A percentile compares a stretch with the other conserved stretches of the same genome.
Evolutionary conservation across 2,329 filamentous ascomycete genomes (phyloP).

Genomic region (Trichoderma arundinaceum): DNA sequence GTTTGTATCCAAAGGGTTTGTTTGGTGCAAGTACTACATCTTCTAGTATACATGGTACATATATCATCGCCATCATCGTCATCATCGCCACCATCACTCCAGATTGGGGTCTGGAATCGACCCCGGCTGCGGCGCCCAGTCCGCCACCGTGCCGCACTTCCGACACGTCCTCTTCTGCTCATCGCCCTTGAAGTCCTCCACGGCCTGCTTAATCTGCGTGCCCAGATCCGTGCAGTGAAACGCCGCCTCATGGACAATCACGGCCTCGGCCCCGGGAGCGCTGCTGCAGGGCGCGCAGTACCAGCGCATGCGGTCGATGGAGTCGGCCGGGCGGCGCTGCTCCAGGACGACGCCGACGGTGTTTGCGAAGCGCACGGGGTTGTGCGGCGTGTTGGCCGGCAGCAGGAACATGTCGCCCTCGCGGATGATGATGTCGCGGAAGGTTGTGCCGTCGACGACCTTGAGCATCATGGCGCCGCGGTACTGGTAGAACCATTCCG

Average conservation of each 20-base stretch:
- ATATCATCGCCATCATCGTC: too few relatives aligned
- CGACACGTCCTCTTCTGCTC: slow-evolving; percentile 74
- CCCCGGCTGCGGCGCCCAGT: slow-evolving; percentile 68
- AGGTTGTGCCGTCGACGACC: slow-evolving; percentile 74
- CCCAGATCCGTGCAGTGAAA: slow-evolving; percentile 92
- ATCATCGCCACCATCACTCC: slow-evolving; percentile 32
- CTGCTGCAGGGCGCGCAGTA: slow-evolving; percentile 75
- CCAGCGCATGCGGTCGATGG: slow-evolving; percentile 84
- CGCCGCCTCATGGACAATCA: slow-evolving; percentile 78
- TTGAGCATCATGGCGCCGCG: slow-evolving; percentile 92
- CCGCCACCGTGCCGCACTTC: slow-evolving; percentile 76
- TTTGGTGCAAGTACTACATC: too few relatives aligned
- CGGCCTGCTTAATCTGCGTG: slow-evolving; percentile 91
- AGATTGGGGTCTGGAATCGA: slow-evolving; percentile 66
- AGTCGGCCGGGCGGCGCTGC: slow-evolving; percentile 73
- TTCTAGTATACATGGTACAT: too few relatives aligned
- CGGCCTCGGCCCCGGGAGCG: slow-evolving; percentile 20
- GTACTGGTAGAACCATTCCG: slow-evolving; percentile 99
- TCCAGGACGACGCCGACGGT: slow-evolving; percentile 95
- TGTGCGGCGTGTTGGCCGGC: slow-evolving; percentile 93
- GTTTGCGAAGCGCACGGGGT: slow-evolving; percentile 89
- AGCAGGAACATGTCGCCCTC: slow-evolving; percentile 95
- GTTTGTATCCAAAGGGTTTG: too few relatives aligned
- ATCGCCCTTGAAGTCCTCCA: slow-evolving; percentile 76
- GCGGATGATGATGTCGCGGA: slow-evolving; percentile 85